Evolutionary conservation across 768 basidiomycete species (phyloP).

Genomic region (Mycena galericulata): DNA sequence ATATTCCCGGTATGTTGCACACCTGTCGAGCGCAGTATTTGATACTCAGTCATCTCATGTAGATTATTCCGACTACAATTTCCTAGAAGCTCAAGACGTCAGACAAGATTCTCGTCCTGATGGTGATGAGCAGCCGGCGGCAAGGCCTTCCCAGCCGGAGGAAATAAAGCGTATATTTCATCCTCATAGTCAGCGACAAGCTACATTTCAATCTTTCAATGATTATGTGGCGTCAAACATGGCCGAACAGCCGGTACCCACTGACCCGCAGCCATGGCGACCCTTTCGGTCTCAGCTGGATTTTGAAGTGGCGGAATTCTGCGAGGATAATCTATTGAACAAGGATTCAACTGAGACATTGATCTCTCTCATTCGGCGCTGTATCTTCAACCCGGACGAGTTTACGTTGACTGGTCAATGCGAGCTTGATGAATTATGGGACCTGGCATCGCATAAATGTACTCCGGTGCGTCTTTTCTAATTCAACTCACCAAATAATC

Average conservation of each 20-base stretch:
- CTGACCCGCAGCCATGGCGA: background rate
- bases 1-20: background rate
- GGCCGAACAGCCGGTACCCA: background rate
- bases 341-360: background rate
- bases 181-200: slow-evolving; percentile 13
- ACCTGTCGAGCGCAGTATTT: background rate
- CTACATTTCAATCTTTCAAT: background rate
- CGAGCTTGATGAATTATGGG: slow-evolving; percentile 8
- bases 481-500: background rate
- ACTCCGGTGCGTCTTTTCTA: background rate
- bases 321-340: slow-evolving; percentile 1
- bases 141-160: background rate
- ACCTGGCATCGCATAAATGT: slow-evolving; percentile 17
- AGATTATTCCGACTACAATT: background rate
- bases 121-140: too few relatives aligned
- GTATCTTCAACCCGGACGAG: background rate
- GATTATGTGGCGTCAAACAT: background rate
- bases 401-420: background rate
- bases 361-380: slow-evolving; percentile 6
- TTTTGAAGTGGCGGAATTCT: slow-evolving; percentile 14
- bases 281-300: slow-evolving; percentile 15
- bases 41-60: background rate
- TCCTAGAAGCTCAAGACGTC: background rate
- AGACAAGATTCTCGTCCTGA: background rate
- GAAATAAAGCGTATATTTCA: slow-evolving; percentile 20